These are phyloP conservation scores for Bullera alba DNA, from an alignment of 768 basidiomycete genomes.

Conservation along the genomic window DNA sequence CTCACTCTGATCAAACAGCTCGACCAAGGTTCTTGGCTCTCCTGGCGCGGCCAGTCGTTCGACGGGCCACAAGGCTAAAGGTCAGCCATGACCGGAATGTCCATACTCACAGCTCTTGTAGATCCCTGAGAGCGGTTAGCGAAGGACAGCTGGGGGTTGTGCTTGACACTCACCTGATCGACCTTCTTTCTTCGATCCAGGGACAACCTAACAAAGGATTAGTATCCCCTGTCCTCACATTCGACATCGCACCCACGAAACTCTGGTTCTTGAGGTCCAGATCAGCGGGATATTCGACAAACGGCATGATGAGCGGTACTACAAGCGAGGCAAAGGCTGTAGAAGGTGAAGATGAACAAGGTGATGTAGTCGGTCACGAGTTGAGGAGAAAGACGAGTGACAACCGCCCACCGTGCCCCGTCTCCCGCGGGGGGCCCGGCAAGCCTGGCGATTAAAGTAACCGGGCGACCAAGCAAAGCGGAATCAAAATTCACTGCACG, in stretches of 20 bases:
- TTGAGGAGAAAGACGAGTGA: too few relatives aligned
- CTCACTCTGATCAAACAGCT: constrained; percentile 43
- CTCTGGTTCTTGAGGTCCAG: constrained; percentile 32
- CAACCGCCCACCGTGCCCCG: too few relatives aligned
- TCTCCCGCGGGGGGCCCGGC: too few relatives aligned
- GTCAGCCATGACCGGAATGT: background rate
- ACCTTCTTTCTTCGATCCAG: background rate
- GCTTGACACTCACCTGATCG: background rate
- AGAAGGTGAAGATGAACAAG: background rate
- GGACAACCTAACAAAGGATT: background rate
- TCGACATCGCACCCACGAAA: constrained; percentile 21
- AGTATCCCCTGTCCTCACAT: background rate
- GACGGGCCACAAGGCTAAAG: constrained; percentile 19
- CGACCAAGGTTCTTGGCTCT: constrained; percentile 30
- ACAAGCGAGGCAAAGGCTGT: background rate
- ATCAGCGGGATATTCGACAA: constrained; percentile 23
- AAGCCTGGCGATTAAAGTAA: too few relatives aligned
- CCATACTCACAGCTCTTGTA: constrained; percentile 24
- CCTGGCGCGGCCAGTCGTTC: constrained; percentile 9
- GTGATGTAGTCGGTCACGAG: background rate
- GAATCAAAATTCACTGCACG: background rate
- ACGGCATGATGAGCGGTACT: constrained; percentile 11
- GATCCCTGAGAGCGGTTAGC: constrained; percentile 7
- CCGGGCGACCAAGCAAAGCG: background rate
- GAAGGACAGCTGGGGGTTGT: background rate